phyloP scores from a whole-genome alignment of 2,329 filamentous ascomycete genomes.

The Ophiostoma angusticollis region DNA sequence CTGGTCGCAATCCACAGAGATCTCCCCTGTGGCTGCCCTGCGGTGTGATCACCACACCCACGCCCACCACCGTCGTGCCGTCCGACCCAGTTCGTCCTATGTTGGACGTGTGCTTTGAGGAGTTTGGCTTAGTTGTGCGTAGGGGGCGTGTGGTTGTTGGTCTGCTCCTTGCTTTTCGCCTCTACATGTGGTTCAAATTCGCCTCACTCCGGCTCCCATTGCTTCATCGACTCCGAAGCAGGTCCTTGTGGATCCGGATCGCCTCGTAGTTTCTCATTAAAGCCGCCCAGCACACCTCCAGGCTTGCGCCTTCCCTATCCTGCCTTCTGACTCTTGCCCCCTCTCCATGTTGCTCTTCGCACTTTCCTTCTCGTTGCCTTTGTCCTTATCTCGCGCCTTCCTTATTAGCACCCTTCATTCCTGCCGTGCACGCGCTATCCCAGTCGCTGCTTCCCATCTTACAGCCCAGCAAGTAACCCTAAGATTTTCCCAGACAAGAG shows the following conservation, averaged over 20 bases:
- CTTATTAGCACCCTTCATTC: neutral
- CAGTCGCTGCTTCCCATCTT: slow-evolving; percentile 6
- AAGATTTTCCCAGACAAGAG: slow-evolving; percentile 4
- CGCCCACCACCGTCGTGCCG: slow-evolving; percentile 1
- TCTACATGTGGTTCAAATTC: neutral
- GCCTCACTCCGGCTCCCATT: too few relatives aligned
- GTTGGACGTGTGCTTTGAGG: too few relatives aligned
- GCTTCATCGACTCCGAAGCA: neutral
- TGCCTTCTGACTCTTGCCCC: neutral
- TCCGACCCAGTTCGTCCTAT: neutral
- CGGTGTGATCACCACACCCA: slow-evolving; percentile 4
- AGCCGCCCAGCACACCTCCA: neutral
- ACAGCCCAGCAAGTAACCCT: slow-evolving; percentile 6
- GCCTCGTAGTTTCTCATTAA: neutral
- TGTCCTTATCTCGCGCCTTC: slow-evolving; percentile 6
- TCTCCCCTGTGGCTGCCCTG: slow-evolving; percentile 4
- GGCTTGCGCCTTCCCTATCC: slow-evolving; percentile 3
- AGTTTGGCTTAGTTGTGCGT: too few relatives aligned
- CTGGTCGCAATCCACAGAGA: slow-evolving; percentile 2
- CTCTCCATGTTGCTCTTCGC: neutral
- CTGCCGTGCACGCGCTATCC: neutral
- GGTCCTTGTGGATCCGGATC: slow-evolving; percentile 2
- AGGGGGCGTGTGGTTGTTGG: neutral
- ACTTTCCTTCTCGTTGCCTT: neutral
- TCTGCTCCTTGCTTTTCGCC: neutral